Evolutionary conservation across 2,329 filamentous ascomycete genomes (phyloP), one percentile per base, ranked within the genome.

Genomic region (Trichoderma simmonsii): DNA sequence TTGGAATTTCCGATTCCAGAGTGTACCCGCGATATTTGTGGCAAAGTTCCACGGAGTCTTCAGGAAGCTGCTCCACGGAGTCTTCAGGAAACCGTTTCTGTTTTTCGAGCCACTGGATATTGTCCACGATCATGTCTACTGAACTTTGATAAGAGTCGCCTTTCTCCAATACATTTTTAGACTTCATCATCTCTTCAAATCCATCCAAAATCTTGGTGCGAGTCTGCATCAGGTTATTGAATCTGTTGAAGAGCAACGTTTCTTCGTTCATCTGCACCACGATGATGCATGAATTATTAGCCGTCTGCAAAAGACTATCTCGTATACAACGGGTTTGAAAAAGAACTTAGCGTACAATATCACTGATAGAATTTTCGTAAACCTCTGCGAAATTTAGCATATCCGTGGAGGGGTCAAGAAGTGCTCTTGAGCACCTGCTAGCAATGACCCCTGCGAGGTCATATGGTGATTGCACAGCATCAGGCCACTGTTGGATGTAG

Each of bases 401-500:
- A 28, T 66, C 63, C 1, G 43, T 18, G 0, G 63, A 66, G 12
- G n/a, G 63, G 1, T 56, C 43, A 2, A 66, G 6, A 54, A 66
- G 63, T 11, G 63, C 63, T 26, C 43, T 66, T 26, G 63, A 66
- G 8, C 63, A 66, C 6, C 43, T 66, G 21, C 43, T 66, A 3
- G 63, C 43, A 66, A 66, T 66, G 4, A 56, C 43, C 0, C 43
- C 63, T 7, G 63, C 63, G n/a, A 66, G 63, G 3, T 66, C 63
- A 26, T 66, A 66, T n/a, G 43, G 63, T 14, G 63, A n/a, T n/a
- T 56, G 18, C 2, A 66, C 43, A 2, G 63, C 63, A 24, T n/a
- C 11, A 8, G 43, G 63, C 4, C 63, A 8, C 4, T 66, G 43
- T 3, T 66, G 43, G 34, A 66, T 54, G 15, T 56, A 66, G 0